phyloP scores from a whole-genome alignment of 768 basidiomycete species.

The Amanita pseudoporphyria region DNA sequence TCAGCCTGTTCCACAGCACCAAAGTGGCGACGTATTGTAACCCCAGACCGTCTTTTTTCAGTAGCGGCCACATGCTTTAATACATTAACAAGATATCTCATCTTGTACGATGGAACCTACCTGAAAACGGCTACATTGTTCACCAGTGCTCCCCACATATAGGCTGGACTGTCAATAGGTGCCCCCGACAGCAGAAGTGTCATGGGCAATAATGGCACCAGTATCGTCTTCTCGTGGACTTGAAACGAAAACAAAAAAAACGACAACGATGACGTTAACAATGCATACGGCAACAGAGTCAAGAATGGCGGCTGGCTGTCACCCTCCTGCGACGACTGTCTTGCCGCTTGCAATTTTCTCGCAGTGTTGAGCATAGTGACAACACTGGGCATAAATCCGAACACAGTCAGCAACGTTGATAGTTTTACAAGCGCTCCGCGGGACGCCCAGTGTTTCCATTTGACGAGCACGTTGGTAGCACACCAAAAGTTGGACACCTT shows the following conservation, averaged over 20 bases:
- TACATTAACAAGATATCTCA: not conserved
- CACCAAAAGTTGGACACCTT: constrained; percentile 99
- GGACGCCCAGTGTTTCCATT: constrained; percentile 60
- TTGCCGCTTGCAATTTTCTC: constrained; percentile 17
- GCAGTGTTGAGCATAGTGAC: constrained; percentile 30
- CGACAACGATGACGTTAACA: constrained; percentile 76
- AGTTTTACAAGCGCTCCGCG: constrained; percentile 46
- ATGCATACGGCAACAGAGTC: constrained; percentile 67
- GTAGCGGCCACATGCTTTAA: constrained; percentile 86
- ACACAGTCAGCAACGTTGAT: constrained; percentile 54
- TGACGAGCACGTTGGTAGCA: constrained; percentile 79
- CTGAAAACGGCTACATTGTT: constrained; percentile 87
- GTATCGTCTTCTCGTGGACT: constrained; percentile 90
- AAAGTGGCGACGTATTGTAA: constrained; percentile 63
- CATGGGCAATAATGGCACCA: constrained; percentile 79
- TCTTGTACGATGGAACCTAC: constrained; percentile 29
- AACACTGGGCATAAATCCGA: constrained; percentile 63
- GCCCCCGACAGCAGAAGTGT: constrained; percentile 62
- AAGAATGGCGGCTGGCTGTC: constrained; percentile 36
- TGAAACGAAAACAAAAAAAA: constrained; percentile 98
- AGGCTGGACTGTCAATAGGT: constrained; percentile 43
- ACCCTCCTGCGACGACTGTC: not conserved
- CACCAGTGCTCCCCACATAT: constrained; percentile 61
- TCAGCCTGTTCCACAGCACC: constrained; percentile 71
- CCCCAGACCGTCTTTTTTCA: constrained; percentile 69